Evolutionary conservation across 208 protist genomes (phyloP).

Genomic region (Crithidia thermophila): DNA sequence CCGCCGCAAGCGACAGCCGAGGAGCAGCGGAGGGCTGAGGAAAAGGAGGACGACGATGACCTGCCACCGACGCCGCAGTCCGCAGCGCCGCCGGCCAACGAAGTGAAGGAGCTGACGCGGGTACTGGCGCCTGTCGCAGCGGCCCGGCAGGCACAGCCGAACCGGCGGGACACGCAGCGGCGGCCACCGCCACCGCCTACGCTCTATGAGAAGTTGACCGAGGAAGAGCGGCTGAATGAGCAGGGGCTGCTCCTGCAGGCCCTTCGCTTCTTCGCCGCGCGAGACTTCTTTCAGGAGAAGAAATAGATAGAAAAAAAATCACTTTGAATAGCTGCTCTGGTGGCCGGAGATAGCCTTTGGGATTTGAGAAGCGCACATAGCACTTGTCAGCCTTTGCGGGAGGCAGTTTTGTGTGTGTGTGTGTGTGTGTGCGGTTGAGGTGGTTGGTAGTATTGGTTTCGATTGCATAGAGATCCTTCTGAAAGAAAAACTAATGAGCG

Average conservation of each 20-base stretch:
- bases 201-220: conserved; percentile 81
- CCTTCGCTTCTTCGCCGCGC: conserved; percentile 78
- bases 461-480: too few relatives aligned
- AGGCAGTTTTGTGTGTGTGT: not conserved
- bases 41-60: conserved; percentile 31
- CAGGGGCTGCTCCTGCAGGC: conserved; percentile 81
- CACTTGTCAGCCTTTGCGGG: not conserved
- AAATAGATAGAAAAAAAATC: not conserved
- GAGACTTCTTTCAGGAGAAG: conserved; percentile 63
- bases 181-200: conserved; percentile 35
- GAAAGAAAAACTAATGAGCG: too few relatives aligned
- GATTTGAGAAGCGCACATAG: not conserved
- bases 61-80: conserved; percentile 39
- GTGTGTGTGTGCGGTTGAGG: not conserved
- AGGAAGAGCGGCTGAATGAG: conserved; percentile 68
- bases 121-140: conserved; percentile 76
- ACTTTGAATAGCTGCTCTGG: not conserved
- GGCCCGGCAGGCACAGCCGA: conserved; percentile 22
- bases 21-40: not conserved
- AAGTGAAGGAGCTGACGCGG: conserved; percentile 46
- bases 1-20: too few relatives aligned
- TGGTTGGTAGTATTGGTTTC: too few relatives aligned
- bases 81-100: conserved; percentile 11
- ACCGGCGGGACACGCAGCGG: conserved; percentile 26
- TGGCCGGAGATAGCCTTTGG: not conserved